Evolutionary conservation across 2,329 filamentous ascomycete species (phyloP).

Genomic region (Celoporthe dispersa): DNA sequence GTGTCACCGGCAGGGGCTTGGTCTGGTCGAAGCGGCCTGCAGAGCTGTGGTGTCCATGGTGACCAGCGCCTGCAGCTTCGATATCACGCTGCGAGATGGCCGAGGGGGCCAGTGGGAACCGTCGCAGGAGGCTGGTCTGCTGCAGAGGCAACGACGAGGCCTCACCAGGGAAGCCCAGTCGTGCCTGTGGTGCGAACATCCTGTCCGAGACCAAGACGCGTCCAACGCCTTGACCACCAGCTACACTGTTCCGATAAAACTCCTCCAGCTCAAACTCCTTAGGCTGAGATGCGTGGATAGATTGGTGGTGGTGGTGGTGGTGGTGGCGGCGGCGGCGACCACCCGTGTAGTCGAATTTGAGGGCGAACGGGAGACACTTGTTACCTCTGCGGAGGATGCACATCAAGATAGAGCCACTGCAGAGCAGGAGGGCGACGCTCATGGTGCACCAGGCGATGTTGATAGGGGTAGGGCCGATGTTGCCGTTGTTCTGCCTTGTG

Average conservation of each 20-base stretch:
- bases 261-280: conserved; percentile 17
- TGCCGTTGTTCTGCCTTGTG: neutral
- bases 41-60: neutral
- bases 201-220: neutral
- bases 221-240: neutral
- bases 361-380: neutral
- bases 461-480: neutral
- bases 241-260: neutral
- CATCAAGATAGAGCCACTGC: neutral
- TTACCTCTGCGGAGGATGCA: neutral
- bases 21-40: neutral
- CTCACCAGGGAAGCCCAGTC: neutral
- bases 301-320: too few species aligned
- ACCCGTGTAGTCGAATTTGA: neutral
- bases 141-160: neutral
- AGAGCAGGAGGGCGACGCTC: neutral
- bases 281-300: neutral
- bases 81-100: neutral
- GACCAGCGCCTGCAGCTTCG: neutral
- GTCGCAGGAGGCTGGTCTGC: too few species aligned
- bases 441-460: neutral
- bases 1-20: neutral
- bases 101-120: neutral
- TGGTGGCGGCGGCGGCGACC: neutral
- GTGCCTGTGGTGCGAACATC: neutral